Conservation (phyloP, 73 alveolate genomes). For the Paramecium tetraurelia region DNA sequence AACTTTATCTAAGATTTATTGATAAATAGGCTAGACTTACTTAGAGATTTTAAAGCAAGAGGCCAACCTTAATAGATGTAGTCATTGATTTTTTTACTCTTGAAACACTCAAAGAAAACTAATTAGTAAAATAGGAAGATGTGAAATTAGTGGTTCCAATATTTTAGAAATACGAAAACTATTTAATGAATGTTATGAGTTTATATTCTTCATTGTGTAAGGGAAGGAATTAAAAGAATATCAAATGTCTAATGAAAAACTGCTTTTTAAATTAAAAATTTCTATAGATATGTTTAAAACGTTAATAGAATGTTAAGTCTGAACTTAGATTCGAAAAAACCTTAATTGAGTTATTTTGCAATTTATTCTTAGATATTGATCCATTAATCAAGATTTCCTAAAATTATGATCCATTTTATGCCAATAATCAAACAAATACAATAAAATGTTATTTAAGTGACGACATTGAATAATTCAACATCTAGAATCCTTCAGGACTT, state of each 20-base stretch:
- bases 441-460: neutral
- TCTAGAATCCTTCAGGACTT: neutral
- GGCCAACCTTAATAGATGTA: neutral
- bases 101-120: neutral
- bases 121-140: constrained; percentile 2
- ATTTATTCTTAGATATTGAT: constrained; percentile 20
- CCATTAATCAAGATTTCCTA: neutral
- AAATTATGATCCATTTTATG: neutral
- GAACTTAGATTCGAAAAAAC: constrained; percentile 30
- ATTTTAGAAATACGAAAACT: constrained; percentile 12
- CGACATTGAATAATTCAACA: neutral
- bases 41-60: neutral
- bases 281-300: neutral
- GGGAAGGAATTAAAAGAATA: constrained; percentile 30
- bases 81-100: neutral
- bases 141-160: neutral
- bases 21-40: neutral
- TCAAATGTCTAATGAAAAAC: neutral
- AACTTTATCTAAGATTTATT: neutral
- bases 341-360: neutral
- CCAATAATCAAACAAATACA: neutral
- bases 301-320: neutral
- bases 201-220: constrained; percentile 26
- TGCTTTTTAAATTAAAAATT: neutral
- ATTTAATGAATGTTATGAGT: neutral